A percentile compares a stretch with the other conserved stretches of the same genome.
These are phyloP conservation scores for Tilletia walkeri DNA, from an alignment of 1,284 basidiomycete species.

Conservation along the genomic window DNA sequence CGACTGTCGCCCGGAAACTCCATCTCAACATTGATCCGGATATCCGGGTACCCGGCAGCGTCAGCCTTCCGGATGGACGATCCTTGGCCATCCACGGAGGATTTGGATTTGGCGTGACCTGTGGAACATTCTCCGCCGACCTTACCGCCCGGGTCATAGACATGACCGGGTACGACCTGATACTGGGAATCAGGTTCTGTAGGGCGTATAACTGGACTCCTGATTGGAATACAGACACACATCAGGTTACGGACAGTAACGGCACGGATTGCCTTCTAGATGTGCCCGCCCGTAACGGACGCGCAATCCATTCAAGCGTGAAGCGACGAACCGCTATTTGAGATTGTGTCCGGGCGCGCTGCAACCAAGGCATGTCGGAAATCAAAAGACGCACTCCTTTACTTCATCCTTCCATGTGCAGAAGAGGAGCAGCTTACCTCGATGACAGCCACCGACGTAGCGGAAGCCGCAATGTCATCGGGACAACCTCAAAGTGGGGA, in stretches of 20 bases:
- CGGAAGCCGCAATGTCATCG: too few relatives aligned
- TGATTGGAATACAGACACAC: neutral
- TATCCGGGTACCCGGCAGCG: neutral
- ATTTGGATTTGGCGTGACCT: neutral
- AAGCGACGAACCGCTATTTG: neutral
- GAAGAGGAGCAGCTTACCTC: neutral
- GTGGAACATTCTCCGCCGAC: neutral
- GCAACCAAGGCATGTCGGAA: neutral
- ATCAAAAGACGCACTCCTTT: neutral
- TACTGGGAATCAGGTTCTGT: conserved; percentile 1
- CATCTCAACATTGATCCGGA: neutral
- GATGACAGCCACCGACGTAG: neutral
- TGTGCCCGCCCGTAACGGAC: neutral
- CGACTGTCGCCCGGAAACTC: neutral
- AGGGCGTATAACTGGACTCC: neutral
- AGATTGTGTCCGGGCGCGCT: neutral
- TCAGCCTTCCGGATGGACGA: neutral
- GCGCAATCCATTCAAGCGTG: neutral
- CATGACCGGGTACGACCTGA: conserved; percentile 1
- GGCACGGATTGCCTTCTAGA: neutral
- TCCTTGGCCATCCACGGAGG: neutral
- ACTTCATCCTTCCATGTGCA: neutral
- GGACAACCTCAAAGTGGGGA: neutral
- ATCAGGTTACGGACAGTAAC: neutral
- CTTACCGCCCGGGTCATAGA: neutral